These are phyloP conservation scores for Cytospora piceicola DNA, from an alignment of 2,329 filamentous ascomycete species.

Conservation along the genomic window DNA sequence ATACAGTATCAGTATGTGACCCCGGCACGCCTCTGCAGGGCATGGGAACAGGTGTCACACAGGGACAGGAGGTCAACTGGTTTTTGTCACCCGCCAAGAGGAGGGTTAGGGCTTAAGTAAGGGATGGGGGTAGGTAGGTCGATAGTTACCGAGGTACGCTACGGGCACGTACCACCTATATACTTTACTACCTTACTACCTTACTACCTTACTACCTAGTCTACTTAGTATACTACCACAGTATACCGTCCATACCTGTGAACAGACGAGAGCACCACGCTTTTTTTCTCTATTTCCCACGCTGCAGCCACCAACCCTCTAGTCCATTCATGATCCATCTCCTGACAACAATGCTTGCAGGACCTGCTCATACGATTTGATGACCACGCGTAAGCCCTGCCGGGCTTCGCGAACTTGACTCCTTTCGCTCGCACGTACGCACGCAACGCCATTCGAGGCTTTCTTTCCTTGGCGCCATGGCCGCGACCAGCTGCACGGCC, in stretches of 20 bases:
- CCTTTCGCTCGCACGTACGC: neutral
- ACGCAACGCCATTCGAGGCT: neutral
- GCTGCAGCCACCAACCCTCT: neutral
- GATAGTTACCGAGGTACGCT: no score
- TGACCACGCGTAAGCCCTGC: constrained; percentile 22
- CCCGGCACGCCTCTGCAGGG: neutral
- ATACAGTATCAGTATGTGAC: no score
- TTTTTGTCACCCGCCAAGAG: neutral
- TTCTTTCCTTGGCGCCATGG: constrained; percentile 27
- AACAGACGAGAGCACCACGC: neutral
- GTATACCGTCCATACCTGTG: no score
- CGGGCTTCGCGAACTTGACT: constrained; percentile 27
- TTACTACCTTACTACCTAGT: no score
- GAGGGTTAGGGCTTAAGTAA: neutral
- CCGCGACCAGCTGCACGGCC: constrained; percentile 28
- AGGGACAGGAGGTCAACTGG: neutral
- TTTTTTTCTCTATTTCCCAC: neutral
- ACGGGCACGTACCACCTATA: no score
- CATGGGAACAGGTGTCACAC: constrained; percentile 1
- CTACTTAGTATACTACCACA: no score
- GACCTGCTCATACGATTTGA: constrained; percentile 12
- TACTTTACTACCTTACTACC: no score
- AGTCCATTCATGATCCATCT: neutral
- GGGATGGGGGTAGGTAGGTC: no score
- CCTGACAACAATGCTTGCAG: constrained; percentile 19